A percentile compares a stretch with the other conserved stretches of the same genome.
phyloP scores from a whole-genome alignment of 768 basidiomycete species.

The Boletus sensibilis region DNA sequence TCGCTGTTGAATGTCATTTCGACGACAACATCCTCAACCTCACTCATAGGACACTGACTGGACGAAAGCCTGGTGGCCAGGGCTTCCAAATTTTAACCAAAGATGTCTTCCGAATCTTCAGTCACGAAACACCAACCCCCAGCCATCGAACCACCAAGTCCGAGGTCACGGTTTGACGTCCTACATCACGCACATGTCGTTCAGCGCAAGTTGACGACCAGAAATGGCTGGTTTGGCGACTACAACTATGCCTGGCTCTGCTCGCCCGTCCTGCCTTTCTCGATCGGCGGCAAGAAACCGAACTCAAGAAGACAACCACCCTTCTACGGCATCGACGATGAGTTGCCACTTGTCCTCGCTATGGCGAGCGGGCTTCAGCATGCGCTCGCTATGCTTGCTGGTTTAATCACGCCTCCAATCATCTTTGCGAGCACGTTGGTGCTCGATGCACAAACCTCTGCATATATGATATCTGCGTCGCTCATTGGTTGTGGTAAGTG shows the following conservation, averaged over 20 bases:
- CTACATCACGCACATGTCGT: constrained; percentile 12
- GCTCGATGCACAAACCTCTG: constrained; percentile 54
- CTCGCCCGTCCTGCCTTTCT: constrained; percentile 63
- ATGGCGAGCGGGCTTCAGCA: constrained; percentile 74
- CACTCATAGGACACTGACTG: background rate
- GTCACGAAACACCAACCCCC: constrained; percentile 19
- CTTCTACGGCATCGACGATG: constrained; percentile 72
- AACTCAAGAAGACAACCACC: constrained; percentile 47
- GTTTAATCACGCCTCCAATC: constrained; percentile 81
- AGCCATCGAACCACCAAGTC: constrained; percentile 9
- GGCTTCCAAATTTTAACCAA: background rate
- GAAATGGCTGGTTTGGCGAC: constrained; percentile 78
- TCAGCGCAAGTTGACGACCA: constrained; percentile 43
- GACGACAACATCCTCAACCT: background rate
- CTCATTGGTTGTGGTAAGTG: constrained; percentile 72
- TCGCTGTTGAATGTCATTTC: background rate
- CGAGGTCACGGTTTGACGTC: constrained; percentile 3
- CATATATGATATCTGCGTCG: constrained; percentile 81
- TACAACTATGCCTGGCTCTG: constrained; percentile 81
- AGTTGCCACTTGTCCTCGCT: constrained; percentile 71
- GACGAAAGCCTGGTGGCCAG: background rate
- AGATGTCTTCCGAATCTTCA: constrained; percentile 17
- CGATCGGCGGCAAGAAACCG: constrained; percentile 31
- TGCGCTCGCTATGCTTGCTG: constrained; percentile 79
- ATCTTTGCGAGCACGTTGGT: constrained; percentile 67